Evolutionary conservation across 2,329 filamentous ascomycete genomes (phyloP).

Genomic region (Ophiostoma pallidulum): DNA sequence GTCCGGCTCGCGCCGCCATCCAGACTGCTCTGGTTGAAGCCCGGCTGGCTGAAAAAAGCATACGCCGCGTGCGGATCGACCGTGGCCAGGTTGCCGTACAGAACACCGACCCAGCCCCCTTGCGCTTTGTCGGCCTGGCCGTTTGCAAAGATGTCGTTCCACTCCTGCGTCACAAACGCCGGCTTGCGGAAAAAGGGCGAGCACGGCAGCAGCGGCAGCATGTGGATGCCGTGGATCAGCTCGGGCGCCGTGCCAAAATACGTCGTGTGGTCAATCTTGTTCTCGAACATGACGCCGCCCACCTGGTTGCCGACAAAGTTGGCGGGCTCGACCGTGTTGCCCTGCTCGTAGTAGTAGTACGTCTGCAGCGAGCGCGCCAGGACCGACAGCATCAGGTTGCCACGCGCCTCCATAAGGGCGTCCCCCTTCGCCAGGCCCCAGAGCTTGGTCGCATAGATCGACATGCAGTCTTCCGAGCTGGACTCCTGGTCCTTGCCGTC

Average conservation of each 20-base stretch:
- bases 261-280: conserved; percentile 88
- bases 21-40: conserved; percentile 59
- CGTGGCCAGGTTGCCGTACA: conserved; percentile 75
- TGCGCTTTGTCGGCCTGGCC: conserved; percentile 54
- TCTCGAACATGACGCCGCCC: conserved; percentile 71
- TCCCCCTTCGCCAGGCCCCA: conserved; percentile 79
- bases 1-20: conserved; percentile 77
- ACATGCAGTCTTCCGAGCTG: conserved; percentile 82
- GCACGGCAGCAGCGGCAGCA: conserved; percentile 65
- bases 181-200: conserved; percentile 57
- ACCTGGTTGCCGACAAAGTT: conserved; percentile 76
- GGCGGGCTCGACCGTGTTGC: conserved; percentile 61
- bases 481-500: conserved; percentile 83
- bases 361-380: conserved; percentile 61
- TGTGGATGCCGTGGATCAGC: conserved; percentile 70
- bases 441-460: conserved; percentile 82
- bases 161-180: conserved; percentile 72
- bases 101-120: conserved; percentile 77
- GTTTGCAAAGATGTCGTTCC: conserved; percentile 68
- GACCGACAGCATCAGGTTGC: conserved; percentile 76
- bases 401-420: conserved; percentile 64
- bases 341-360: conserved; percentile 71
- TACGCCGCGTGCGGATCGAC: conserved; percentile 62
- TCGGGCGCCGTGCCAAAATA: conserved; percentile 71
- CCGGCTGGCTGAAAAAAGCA: conserved; percentile 59